Evolutionary conservation across 306 rosid genomes (phyloP).

Genomic region (Canavalia ensiformis): DNA sequence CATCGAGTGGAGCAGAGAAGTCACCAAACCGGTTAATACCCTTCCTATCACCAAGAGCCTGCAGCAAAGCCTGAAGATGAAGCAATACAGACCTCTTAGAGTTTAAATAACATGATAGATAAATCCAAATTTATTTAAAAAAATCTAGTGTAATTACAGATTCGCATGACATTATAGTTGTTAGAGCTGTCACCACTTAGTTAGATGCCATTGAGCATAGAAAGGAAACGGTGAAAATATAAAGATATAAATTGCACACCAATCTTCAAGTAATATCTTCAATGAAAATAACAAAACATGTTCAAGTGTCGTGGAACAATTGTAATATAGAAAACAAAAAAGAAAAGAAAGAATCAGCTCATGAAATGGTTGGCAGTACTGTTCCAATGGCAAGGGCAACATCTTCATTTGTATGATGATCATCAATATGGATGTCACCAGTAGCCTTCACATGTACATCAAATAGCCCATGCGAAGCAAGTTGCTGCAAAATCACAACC

Average conservation of each 20-base stretch:
- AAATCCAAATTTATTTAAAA: background rate
- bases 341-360: slow-evolving; percentile 36
- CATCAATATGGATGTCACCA: slow-evolving; percentile 89
- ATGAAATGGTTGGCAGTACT: slow-evolving; percentile 55
- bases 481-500: slow-evolving; percentile 68
- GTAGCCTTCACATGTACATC: slow-evolving; percentile 84
- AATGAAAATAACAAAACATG: background rate
- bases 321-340: slow-evolving; percentile 31
- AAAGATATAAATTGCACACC: slow-evolving; percentile 22
- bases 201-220: slow-evolving; percentile 17
- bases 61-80: slow-evolving; percentile 77
- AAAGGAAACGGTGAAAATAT: slow-evolving; percentile 31
- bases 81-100: slow-evolving; percentile 38
- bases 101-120: slow-evolving; percentile 15
- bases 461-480: slow-evolving; percentile 90
- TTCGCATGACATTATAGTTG: background rate
- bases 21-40: slow-evolving; percentile 96
- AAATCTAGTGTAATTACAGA: background rate
- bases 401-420: slow-evolving; percentile 96
- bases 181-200: slow-evolving; percentile 8
- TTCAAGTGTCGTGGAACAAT: slow-evolving; percentile 4
- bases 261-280: background rate
- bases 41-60: slow-evolving; percentile 95
- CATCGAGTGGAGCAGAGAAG: slow-evolving; percentile 98
- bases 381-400: slow-evolving; percentile 94